These are phyloP conservation scores for Backusella tarrabulga DNA, from an alignment of 192 early-diverging fungal genomes.

Conservation along the genomic window DNA sequence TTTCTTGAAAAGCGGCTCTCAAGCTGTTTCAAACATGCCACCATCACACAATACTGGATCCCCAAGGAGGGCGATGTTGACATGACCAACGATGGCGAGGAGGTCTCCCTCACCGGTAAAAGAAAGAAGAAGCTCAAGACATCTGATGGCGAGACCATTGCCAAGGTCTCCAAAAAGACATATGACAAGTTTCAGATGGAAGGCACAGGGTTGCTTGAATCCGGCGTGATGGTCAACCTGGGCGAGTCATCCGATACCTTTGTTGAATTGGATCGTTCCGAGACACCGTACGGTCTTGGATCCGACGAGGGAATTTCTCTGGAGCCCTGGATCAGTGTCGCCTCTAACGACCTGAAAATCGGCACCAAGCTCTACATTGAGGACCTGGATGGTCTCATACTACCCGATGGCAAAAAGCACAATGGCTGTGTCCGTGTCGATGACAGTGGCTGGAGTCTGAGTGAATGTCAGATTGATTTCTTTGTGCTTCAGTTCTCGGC, in stretches of 20 bases:
- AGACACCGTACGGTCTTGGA: slow-evolving; percentile 28
- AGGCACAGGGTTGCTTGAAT: slow-evolving; percentile 33
- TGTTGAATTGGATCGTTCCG: slow-evolving; percentile 25
- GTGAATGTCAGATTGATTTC: slow-evolving; percentile 37
- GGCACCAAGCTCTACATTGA: slow-evolving; percentile 36
- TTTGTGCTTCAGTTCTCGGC: slow-evolving; percentile 24
- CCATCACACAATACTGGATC: slow-evolving; percentile 38
- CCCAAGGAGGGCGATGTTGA: slow-evolving; percentile 37
- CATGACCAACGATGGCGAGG: slow-evolving; percentile 36
- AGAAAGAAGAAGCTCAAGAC: slow-evolving; percentile 15
- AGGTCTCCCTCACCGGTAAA: slow-evolving; percentile 19
- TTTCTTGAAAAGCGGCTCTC: background rate
- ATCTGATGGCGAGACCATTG: slow-evolving; percentile 21
- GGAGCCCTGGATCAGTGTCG: slow-evolving; percentile 38
- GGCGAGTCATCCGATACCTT: slow-evolving; percentile 3
- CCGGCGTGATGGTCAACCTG: slow-evolving; percentile 33
- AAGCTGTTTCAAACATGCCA: slow-evolving; percentile 24
- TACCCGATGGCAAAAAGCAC: slow-evolving; percentile 37
- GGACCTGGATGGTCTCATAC: slow-evolving; percentile 22
- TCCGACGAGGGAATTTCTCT: slow-evolving; percentile 11
- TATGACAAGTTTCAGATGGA: slow-evolving; percentile 43
- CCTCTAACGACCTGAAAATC: slow-evolving; percentile 33
- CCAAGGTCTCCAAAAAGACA: slow-evolving; percentile 27
- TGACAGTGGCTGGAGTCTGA: slow-evolving; percentile 34
- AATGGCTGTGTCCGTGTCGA: slow-evolving; percentile 46